Base-by-base conservation (phyloP, 2,329 filamentous ascomycete genomes). In the Mycosphaerella arachidis region DNA sequence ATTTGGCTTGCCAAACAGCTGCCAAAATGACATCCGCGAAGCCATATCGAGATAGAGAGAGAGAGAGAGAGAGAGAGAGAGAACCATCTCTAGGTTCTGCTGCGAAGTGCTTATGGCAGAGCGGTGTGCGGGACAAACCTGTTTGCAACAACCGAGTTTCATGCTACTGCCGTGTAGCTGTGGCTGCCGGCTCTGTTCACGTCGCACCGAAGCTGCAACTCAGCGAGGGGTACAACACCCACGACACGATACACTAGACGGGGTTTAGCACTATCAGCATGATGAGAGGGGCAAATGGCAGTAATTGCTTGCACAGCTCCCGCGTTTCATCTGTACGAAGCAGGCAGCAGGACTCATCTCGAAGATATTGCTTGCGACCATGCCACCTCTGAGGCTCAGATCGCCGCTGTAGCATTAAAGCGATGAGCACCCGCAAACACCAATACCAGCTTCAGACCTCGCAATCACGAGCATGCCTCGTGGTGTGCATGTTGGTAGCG, bases 151-250 rank as follows among this genome's bases (percentile, higher is more conserved):
- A n/a, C 6, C 31, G 31, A 43, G 52, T 53, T 58, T 53, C 56
- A 53, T n/a, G 27, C 20, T 45, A 27, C 48, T 58, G 56, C 20
- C n/a, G 56, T 58, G 56, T 53, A 53, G 56, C 50, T 52, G 50
- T 58, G 50, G 56, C 45, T 57, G n/a, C 46, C 55, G 55, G 55
- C 55, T 56, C 35, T 27, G 24, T 50, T 43, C 55, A 27, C 30
- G 56, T 53, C 33, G 35, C 48, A 53, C 48, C 50, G 4, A 33
- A 45, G 48, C 55, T 58, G 56, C 50, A 53, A 16, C 48, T 48
- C 16, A 24, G 55, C 48, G 55, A 57, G 55, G 55, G 55, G 30
- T 9, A 37, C 46, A 4, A 48, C n/a, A 48, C 35, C 35, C 16
- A 37, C 35, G 10, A 16, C 16, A 48, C 45, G n/a, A 27, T 48